Percentiles rank a stretch among this genome's conserved stretches.
Conservation (phyloP, 768 basidiomycete species). For the Suillus americanus region DNA sequence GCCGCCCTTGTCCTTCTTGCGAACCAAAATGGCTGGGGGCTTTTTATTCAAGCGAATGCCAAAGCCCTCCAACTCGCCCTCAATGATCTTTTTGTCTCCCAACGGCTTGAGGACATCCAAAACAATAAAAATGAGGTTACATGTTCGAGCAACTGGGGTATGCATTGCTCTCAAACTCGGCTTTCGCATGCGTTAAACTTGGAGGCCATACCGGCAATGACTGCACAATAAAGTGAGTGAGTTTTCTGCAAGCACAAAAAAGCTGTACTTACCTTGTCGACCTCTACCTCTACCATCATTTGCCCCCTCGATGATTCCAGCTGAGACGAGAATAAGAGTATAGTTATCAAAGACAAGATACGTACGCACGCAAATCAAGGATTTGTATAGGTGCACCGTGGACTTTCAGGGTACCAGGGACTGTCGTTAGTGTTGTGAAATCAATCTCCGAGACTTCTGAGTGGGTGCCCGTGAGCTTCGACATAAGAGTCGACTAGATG, state of each 20-base stretch:
- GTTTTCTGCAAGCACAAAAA: slow-evolving; percentile 20
- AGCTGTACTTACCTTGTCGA: slow-evolving; percentile 69
- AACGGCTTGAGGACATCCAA: slow-evolving; percentile 98
- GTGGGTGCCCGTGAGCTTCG: slow-evolving; percentile 93
- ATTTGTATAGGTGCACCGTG: slow-evolving; percentile 98
- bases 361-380: slow-evolving; percentile 76
- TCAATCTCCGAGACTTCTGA: slow-evolving; percentile 96
- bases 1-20: slow-evolving; percentile 87
- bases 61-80: slow-evolving; percentile 95
- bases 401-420: slow-evolving; percentile 91
- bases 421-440: slow-evolving; percentile 94
- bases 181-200: slow-evolving; percentile 9
- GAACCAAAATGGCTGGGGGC: slow-evolving; percentile 82
- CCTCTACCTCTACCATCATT: slow-evolving; percentile 96
- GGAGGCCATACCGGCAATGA: slow-evolving; percentile 67
- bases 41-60: slow-evolving; percentile 95
- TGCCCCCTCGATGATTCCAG: slow-evolving; percentile 98
- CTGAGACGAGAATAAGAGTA: slow-evolving; percentile 37
- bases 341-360: not conserved
- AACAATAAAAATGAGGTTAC: slow-evolving; percentile 98
- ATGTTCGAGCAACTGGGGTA: slow-evolving; percentile 86
- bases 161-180: slow-evolving; percentile 7
- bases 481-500: slow-evolving; percentile 85
- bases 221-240: slow-evolving; percentile 32
- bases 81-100: slow-evolving; percentile 90